These are phyloP conservation scores for Phyllostachys edulis DNA, from an alignment of 176 grass and related monocot genomes.

Conservation along the genomic window DNA sequence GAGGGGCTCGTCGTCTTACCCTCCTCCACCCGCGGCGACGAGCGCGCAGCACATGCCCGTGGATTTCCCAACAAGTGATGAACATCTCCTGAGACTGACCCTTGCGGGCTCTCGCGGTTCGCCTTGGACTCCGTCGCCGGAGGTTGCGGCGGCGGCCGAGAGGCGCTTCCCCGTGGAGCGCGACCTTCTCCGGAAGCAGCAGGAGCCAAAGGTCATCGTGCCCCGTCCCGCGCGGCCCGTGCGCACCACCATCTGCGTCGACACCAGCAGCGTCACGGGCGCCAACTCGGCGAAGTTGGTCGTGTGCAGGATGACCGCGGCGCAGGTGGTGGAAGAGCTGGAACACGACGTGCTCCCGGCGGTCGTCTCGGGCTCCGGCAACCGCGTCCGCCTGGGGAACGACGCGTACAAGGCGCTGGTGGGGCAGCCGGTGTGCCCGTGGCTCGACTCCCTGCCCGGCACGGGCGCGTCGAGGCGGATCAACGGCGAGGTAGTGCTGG, in stretches of 20 bases:
- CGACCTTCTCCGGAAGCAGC: neutral
- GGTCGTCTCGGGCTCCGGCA: neutral
- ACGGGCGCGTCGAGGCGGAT: neutral
- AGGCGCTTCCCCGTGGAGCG: neutral
- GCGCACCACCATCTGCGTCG: slow-evolving; percentile 26
- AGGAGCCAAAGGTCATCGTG: slow-evolving; percentile 4
- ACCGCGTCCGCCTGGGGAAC: neutral
- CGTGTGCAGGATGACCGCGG: neutral
- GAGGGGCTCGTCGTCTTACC: neutral
- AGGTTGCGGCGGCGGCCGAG: no score
- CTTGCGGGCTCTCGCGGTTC: neutral
- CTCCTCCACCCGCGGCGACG: neutral
- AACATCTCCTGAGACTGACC: neutral
- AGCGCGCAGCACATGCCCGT: neutral
- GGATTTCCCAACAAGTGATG: neutral
- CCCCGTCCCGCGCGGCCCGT: neutral
- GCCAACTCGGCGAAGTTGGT: neutral
- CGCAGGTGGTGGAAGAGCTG: neutral
- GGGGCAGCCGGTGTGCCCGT: slow-evolving; percentile 26
- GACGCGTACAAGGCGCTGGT: slow-evolving; percentile 23
- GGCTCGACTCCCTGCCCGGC: slow-evolving; percentile 10
- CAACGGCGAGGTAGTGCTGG: slow-evolving; percentile 12
- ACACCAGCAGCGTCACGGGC: neutral
- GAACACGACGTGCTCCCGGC: neutral
- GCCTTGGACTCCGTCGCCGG: neutral